These are phyloP conservation scores for Prunus fruticosa DNA, from an alignment of 306 rosid genomes.

Conservation along the genomic window DNA sequence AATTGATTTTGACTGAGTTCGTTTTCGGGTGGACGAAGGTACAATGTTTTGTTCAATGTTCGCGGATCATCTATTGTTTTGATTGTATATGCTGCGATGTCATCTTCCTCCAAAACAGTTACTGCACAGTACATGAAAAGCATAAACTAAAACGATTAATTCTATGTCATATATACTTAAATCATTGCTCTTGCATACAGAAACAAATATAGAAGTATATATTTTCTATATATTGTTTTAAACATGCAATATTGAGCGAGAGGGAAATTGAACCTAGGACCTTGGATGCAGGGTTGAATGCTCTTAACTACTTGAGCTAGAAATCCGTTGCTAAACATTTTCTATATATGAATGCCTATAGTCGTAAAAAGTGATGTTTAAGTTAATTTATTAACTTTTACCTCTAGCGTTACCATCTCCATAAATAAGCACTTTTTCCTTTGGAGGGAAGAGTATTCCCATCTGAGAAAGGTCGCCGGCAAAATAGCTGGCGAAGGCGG, in stretches of 20 bases:
- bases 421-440: slow-evolving; percentile 48
- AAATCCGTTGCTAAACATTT: too few species aligned
- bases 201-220: too few species aligned
- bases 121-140: slow-evolving; percentile 25
- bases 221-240: too few species aligned
- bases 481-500: slow-evolving; percentile 74
- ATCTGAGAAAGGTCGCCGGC: slow-evolving; percentile 75
- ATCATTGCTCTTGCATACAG: too few species aligned
- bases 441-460: slow-evolving; percentile 62
- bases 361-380: too few species aligned
- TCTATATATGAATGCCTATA: too few species aligned
- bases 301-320: too few species aligned
- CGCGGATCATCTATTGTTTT: slow-evolving; percentile 75
- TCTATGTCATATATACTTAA: not conserved
- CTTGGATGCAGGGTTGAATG: too few species aligned
- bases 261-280: too few species aligned
- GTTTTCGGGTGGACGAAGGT: slow-evolving; percentile 71
- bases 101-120: slow-evolving; percentile 64
- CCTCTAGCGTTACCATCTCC: slow-evolving; percentile 84
- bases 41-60: slow-evolving; percentile 75
- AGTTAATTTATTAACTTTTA: not conserved
- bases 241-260: too few species aligned
- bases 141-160: too few species aligned
- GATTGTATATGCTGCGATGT: slow-evolving; percentile 60
- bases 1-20: slow-evolving; percentile 63